Conservation (phyloP, 768 basidiomycete species). For the Mycena rebaudengoi region DNA sequence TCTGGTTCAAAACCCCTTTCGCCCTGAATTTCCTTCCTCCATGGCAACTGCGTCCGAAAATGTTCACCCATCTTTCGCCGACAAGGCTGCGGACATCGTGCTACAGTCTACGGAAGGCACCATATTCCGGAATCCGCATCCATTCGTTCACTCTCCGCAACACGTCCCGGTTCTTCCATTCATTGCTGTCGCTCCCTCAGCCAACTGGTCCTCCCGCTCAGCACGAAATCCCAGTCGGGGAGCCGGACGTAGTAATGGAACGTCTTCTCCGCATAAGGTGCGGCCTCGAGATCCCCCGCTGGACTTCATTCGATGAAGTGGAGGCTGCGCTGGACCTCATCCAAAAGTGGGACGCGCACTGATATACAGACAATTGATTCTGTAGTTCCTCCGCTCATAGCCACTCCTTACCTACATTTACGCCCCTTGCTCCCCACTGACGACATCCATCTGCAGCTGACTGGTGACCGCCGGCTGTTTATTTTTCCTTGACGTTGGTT, state of each 20-base stretch:
- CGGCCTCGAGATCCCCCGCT: slow-evolving; percentile 48
- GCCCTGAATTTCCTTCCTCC: too few relatives aligned
- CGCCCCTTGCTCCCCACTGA: too few relatives aligned
- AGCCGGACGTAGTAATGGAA: slow-evolving; percentile 45
- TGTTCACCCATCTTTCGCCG: slow-evolving; percentile 50
- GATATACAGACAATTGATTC: slow-evolving; percentile 50
- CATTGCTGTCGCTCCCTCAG: slow-evolving; percentile 37
- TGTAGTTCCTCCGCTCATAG: slow-evolving; percentile 51
- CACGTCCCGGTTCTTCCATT: slow-evolving; percentile 50
- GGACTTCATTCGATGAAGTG: slow-evolving; percentile 50
- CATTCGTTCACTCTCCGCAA: slow-evolving; percentile 51
- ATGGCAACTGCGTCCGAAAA: too few relatives aligned
- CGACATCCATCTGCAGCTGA: too few relatives aligned
- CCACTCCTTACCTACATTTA: slow-evolving; percentile 50
- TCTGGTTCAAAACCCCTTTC: too few relatives aligned
- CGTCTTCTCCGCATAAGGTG: slow-evolving; percentile 51
- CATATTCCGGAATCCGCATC: slow-evolving; percentile 53
- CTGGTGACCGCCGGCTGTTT: too few relatives aligned
- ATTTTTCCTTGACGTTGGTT: too few relatives aligned
- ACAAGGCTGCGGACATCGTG: slow-evolving; percentile 50
- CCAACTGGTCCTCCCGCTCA: background rate
- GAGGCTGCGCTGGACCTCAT: slow-evolving; percentile 50
- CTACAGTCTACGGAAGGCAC: slow-evolving; percentile 52
- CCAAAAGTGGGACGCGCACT: slow-evolving; percentile 56
- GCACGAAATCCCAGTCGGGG: slow-evolving; percentile 38